Percentiles rank a stretch among this genome's conserved stretches.
Evolutionary conservation across 768 basidiomycete genomes (phyloP).

Genomic region (Mycena albidolilacea): DNA sequence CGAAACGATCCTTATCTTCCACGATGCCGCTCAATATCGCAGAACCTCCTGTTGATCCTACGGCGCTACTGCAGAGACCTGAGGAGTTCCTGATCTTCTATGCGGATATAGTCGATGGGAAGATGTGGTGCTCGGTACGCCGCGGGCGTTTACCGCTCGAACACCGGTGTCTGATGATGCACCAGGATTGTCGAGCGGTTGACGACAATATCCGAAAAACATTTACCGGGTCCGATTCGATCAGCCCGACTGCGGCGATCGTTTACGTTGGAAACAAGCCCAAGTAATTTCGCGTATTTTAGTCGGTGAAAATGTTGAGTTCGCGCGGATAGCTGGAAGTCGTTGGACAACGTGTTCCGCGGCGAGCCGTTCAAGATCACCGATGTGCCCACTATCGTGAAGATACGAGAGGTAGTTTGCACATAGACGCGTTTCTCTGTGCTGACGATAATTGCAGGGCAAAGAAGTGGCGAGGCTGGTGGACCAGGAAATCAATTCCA

Average conservation of each 20-base stretch:
- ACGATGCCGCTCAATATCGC: constrained; percentile 68
- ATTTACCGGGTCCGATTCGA: constrained; percentile 53
- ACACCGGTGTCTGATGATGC: constrained; percentile 2
- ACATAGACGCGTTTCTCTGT: not conserved
- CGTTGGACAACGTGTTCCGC: constrained; percentile 69
- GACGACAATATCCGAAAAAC: constrained; percentile 67
- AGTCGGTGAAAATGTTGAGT: no score
- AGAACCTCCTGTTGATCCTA: constrained; percentile 50
- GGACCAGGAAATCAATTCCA: constrained; percentile 42
- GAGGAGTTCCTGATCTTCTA: constrained; percentile 79
- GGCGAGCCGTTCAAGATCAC: constrained; percentile 73
- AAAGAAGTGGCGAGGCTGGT: constrained; percentile 48
- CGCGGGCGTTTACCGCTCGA: not conserved
- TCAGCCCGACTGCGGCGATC: constrained; percentile 64
- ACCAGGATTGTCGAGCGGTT: constrained; percentile 77
- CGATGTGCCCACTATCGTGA: constrained; percentile 78
- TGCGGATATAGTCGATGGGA: constrained; percentile 73
- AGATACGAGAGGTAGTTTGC: constrained; percentile 65
- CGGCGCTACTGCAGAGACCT: constrained; percentile 55
- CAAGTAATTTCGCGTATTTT: constrained; percentile 57
- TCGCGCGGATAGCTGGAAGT: constrained; percentile 71
- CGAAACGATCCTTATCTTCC: not conserved
- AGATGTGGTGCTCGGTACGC: constrained; percentile 81
- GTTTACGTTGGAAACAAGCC: constrained; percentile 78
- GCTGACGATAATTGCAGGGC: constrained; percentile 33